These are phyloP conservation scores for Colletotrichum theobromicola DNA, from an alignment of 2,329 filamentous ascomycete species.

Conservation along the genomic window DNA sequence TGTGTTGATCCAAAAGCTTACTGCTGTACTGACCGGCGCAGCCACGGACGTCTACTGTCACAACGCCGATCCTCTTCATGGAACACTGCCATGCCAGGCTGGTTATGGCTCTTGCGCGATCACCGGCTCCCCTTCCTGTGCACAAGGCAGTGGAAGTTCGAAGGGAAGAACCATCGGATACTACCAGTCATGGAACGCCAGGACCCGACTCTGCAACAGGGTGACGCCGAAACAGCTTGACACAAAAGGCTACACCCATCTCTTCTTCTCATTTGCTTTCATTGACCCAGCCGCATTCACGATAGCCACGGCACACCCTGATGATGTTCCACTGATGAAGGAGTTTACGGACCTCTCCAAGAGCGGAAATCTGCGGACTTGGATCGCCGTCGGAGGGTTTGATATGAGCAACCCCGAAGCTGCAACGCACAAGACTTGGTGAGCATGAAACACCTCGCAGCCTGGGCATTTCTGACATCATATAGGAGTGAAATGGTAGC, in stretches of 20 bases:
- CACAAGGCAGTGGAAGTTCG: background rate
- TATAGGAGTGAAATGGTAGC: background rate
- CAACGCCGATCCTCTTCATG: background rate
- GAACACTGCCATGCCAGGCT: background rate
- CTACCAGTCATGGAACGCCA: background rate
- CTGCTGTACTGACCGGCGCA: background rate
- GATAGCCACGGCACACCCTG: background rate
- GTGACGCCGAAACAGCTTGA: background rate
- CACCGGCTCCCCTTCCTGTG: background rate
- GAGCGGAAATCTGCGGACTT: background rate
- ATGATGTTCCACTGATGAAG: conserved; percentile 12
- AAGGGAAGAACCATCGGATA: background rate
- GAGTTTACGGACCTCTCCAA: conserved; percentile 30
- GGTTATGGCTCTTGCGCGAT: background rate
- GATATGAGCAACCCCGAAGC: background rate
- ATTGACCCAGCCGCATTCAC: background rate
- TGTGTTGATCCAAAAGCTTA: background rate
- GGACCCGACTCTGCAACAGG: background rate
- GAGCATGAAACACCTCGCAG: rapidly evolving
- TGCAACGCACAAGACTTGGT: background rate
- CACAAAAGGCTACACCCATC: background rate
- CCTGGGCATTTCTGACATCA: background rate
- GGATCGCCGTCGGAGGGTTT: background rate
- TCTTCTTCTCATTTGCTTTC: background rate
- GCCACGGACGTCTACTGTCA: background rate